phyloP scores from a whole-genome alignment of 2,329 filamentous ascomycete species.

The Cladophialophora bantiana region DNA sequence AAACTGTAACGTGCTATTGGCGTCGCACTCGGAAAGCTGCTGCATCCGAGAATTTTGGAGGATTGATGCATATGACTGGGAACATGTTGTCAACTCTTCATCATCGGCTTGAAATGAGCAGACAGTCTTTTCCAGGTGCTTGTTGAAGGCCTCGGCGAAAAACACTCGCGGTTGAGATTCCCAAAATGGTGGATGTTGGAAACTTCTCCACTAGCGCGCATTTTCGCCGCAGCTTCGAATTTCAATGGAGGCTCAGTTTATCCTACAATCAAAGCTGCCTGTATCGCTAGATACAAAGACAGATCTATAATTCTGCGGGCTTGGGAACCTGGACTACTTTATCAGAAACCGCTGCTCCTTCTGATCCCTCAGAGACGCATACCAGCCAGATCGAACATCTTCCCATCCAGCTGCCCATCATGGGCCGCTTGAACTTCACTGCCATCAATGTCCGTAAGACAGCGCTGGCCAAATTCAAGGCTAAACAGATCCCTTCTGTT shows the following conservation, averaged over 20 bases:
- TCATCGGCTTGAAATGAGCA: slow-evolving; percentile 11
- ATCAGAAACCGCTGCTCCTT: not conserved
- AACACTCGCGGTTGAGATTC: slow-evolving; percentile 14
- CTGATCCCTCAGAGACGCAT: not conserved
- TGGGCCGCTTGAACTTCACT: slow-evolving; percentile 57
- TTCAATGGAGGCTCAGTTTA: not conserved
- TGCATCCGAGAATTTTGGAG: slow-evolving; percentile 33
- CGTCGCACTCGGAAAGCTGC: slow-evolving; percentile 32
- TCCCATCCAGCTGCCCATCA: slow-evolving; percentile 38
- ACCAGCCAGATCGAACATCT: not conserved
- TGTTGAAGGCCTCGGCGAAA: not conserved
- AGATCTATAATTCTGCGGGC: not conserved
- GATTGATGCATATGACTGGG: slow-evolving; percentile 33
- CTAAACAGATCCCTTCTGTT: slow-evolving; percentile 46
- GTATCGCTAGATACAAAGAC: not conserved
- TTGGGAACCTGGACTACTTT: not conserved
- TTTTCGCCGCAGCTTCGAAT: slow-evolving; percentile 29
- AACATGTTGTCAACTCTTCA: slow-evolving; percentile 28
- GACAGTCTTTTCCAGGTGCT: slow-evolving; percentile 4
- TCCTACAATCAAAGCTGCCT: not conserved
- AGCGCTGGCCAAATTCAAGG: slow-evolving; percentile 49
- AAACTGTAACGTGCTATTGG: slow-evolving; percentile 29
- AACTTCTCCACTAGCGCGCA: slow-evolving; percentile 24
- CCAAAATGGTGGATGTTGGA: slow-evolving; percentile 6
- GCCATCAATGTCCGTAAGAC: slow-evolving; percentile 55